Evolutionary conservation across 2,329 filamentous ascomycete genomes (phyloP).

Genomic region (Ceratocystis alfenasii): DNA sequence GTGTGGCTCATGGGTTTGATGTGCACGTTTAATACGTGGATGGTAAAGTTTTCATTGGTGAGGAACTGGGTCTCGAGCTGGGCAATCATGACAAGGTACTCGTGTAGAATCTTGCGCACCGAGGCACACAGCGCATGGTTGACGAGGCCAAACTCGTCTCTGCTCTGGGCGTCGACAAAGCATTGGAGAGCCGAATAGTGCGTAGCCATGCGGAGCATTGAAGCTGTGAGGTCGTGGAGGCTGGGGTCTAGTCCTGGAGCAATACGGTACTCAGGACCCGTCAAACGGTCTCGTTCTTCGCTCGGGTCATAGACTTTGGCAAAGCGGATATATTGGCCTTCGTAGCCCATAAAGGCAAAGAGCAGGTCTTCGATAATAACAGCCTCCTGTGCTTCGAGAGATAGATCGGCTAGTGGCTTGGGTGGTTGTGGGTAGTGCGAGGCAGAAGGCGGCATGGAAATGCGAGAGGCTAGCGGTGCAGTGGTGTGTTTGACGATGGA

Average conservation of each 20-base stretch:
- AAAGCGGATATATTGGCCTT: conserved; percentile 94
- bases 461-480: conserved; percentile 58
- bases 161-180: conserved; percentile 87
- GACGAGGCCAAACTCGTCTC: conserved; percentile 84
- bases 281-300: conserved; percentile 74
- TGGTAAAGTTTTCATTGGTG: conserved; percentile 75
- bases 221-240: conserved; percentile 70
- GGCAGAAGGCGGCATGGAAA: conserved; percentile 54
- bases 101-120: conserved; percentile 78
- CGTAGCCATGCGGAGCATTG: conserved; percentile 87
- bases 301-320: conserved; percentile 68
- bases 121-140: conserved; percentile 95
- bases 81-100: conserved; percentile 84
- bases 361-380: conserved; percentile 81
- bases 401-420: conserved; percentile 59
- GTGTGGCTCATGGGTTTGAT: conserved; percentile 83
- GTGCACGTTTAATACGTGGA: conserved; percentile 87
- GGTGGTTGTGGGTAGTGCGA: conserved; percentile 57
- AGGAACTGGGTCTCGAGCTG: conserved; percentile 89
- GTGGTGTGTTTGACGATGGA: conserved; percentile 55
- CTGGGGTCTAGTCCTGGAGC: conserved; percentile 80
- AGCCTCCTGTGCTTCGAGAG: conserved; percentile 71
- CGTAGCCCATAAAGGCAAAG: conserved; percentile 95
- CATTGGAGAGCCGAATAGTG: conserved; percentile 85
- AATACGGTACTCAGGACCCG: conserved; percentile 70